These are phyloP conservation scores for Tilletia indica DNA, from an alignment of 1,284 basidiomycete genomes.

Conservation along the genomic window DNA sequence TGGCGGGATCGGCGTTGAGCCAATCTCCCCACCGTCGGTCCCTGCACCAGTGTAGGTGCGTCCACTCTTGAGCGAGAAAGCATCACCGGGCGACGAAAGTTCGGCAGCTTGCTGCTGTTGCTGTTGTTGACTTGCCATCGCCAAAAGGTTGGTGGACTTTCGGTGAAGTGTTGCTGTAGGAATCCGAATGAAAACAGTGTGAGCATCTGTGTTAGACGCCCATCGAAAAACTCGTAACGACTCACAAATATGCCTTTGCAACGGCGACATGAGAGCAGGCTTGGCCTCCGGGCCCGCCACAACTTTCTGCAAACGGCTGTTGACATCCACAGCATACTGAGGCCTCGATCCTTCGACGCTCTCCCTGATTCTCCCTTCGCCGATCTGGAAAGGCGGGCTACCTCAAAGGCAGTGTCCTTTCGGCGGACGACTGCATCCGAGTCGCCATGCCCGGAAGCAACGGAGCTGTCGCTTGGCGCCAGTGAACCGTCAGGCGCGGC, in stretches of 20 bases:
- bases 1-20: neutral
- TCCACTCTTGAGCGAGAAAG: slow-evolving; percentile 3
- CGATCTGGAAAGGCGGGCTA: neutral
- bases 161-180: slow-evolving; percentile 13
- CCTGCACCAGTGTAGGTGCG: slow-evolving; percentile 1
- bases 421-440: neutral
- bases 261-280: slow-evolving; percentile 10
- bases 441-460: neutral
- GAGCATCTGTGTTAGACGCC: neutral
- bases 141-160: slow-evolving; percentile 10
- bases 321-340: slow-evolving; percentile 14
- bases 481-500: neutral
- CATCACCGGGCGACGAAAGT: neutral
- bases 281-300: slow-evolving; percentile 8
- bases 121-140: neutral
- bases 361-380: neutral
- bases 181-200: neutral
- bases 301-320: slow-evolving; percentile 12
- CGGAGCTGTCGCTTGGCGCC: neutral
- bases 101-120: neutral
- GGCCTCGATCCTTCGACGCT: slow-evolving; percentile 3
- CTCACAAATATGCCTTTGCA: slow-evolving; percentile 15
- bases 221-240: neutral
- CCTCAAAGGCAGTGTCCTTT: neutral
- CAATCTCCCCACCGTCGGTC: slow-evolving; percentile 9